Percentiles rank a stretch among this genome's conserved stretches.
Evolutionary conservation across 163 green algal genomes (phyloP).

Genomic region (Scenedesmus sp.): DNA sequence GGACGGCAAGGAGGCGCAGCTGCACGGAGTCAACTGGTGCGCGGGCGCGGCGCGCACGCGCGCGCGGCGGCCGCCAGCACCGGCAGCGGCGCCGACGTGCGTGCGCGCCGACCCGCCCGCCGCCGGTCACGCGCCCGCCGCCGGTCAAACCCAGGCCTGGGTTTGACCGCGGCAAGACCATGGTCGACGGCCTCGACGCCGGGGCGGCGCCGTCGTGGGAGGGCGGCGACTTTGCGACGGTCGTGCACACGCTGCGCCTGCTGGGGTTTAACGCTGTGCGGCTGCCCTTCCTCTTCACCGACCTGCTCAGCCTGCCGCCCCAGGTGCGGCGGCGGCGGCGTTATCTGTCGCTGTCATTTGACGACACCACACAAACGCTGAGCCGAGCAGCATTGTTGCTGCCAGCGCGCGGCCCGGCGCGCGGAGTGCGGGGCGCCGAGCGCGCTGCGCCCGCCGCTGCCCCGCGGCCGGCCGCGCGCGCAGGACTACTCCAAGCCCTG

Average conservation of each 20-base stretch:
- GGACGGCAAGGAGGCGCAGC: conserved; percentile 7
- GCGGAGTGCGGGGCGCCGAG: no score
- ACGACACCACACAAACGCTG: no score
- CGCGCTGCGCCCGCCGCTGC: no score
- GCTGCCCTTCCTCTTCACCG: conserved; percentile 37
- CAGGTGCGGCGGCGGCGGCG: no score
- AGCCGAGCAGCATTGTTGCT: no score
- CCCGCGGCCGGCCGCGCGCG: no score
- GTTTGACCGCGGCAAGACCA: conserved; percentile 36
- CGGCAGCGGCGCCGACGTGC: background rate
- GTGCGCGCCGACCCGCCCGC: background rate
- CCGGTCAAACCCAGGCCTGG: conserved; percentile 27
- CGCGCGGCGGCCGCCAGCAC: no score
- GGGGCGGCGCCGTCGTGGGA: conserved; percentile 18
- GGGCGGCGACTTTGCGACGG: conserved; percentile 41
- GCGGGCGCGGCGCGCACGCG: no score
- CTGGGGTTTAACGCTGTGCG: conserved; percentile 47
- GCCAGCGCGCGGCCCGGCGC: no score
- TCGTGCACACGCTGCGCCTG: conserved; percentile 35
- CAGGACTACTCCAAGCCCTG: conserved; percentile 37
- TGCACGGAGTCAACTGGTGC: conserved; percentile 45
- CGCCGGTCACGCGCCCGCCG: background rate
- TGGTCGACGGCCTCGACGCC: conserved; percentile 41
- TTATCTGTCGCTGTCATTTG: no score
- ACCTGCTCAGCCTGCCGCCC: background rate